Percentiles rank a stretch among this genome's conserved stretches.
Conservation (phyloP, 306 rosid genomes). For the Gleditsia sinensis region DNA sequence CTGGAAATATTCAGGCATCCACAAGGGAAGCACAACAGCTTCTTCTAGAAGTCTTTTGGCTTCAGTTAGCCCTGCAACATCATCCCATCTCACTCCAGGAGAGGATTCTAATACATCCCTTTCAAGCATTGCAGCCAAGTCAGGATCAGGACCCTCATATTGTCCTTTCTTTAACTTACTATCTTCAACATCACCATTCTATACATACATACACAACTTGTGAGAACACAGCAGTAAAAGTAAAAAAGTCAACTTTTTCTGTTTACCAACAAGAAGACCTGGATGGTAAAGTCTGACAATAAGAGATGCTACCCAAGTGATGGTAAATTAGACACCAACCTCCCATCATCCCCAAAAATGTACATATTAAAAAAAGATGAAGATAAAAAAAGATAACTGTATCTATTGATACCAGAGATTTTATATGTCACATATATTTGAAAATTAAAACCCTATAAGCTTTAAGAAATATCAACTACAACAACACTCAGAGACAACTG, state of each 20-base stretch:
- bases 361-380: not conserved
- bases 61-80: slow-evolving; percentile 91
- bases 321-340: not conserved
- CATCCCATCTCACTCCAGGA: slow-evolving; percentile 99
- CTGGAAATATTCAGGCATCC: slow-evolving; percentile 99
- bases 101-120: slow-evolving; percentile 92
- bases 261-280: not conserved
- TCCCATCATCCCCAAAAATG: not conserved
- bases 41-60: slow-evolving; percentile 98
- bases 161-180: slow-evolving; percentile 75
- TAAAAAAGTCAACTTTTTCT: not conserved
- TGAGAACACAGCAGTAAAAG: not conserved
- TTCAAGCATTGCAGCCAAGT: slow-evolving; percentile 98
- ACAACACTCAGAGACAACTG: not conserved
- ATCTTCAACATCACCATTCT: slow-evolving; percentile 86
- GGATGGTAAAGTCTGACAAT: not conserved
- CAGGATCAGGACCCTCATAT: slow-evolving; percentile 98
- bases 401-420: not conserved
- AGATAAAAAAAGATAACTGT: not conserved
- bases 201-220: slow-evolving; percentile 25
- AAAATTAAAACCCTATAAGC: not conserved
- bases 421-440: not conserved
- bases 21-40: slow-evolving; percentile 97
- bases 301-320: not conserved
- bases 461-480: not conserved